These are phyloP conservation scores for Asterionellopsis glacialis DNA, from an alignment of 108 stramenopile genomes.

Conservation along the genomic window DNA sequence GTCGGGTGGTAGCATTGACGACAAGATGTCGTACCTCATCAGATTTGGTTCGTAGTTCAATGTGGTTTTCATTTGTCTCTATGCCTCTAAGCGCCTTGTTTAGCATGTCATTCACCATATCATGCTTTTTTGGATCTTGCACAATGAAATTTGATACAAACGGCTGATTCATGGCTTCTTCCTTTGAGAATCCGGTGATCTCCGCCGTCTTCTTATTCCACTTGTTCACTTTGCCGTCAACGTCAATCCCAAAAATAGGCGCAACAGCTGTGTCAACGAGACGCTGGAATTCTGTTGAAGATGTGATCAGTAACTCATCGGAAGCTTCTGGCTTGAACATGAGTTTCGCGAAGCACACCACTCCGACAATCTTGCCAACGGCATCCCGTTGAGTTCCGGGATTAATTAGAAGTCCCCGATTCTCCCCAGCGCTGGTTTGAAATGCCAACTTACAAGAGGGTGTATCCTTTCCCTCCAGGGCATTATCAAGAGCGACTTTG, in stretches of 20 bases:
- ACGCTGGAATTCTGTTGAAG: neutral
- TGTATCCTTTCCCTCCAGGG: conserved; percentile 6
- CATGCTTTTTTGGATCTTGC: conserved; percentile 14
- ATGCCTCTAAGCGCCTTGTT: conserved; percentile 26
- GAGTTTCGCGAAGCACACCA: conserved; percentile 16
- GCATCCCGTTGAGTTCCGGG: conserved; percentile 8
- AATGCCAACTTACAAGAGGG: conserved; percentile 18
- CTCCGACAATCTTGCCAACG: conserved; percentile 6
- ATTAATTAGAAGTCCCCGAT: conserved; percentile 11
- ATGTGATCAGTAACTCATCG: neutral
- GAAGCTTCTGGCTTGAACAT: neutral
- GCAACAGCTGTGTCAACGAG: conserved; percentile 30
- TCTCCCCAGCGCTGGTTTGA: conserved; percentile 4
- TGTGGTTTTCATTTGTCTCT: conserved; percentile 33
- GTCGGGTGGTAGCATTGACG: conserved; percentile 63
- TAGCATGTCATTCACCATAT: conserved; percentile 27
- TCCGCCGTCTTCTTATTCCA: conserved; percentile 22
- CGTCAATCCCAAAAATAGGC: conserved; percentile 68
- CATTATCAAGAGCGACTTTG: conserved; percentile 8
- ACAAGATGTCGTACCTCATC: conserved; percentile 44
- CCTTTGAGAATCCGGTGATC: conserved; percentile 20
- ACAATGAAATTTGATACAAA: conserved; percentile 33
- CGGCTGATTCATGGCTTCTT: conserved; percentile 33
- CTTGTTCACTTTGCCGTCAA: conserved; percentile 18
- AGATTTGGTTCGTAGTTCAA: conserved; percentile 27